Base-by-base conservation (phyloP, 345 rosid genomes). In the Physaria fendleri region DNA sequence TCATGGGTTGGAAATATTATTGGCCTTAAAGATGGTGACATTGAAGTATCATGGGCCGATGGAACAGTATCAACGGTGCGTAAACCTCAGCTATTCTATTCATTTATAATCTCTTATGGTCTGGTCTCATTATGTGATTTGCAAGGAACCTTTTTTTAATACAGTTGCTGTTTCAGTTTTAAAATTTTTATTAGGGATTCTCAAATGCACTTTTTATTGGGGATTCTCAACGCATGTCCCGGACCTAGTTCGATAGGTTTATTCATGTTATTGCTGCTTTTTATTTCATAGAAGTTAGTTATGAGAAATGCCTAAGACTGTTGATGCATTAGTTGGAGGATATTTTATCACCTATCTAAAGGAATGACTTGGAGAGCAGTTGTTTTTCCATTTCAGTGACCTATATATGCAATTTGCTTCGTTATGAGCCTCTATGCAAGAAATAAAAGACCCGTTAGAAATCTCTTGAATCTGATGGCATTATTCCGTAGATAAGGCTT, bases 11-110 rank as follows among this genome's bases (percentile, higher is more conserved):
- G 97, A 53, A 87, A 89, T 76, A 82, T 93, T 74, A 87, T 87
- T 72, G 96, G 90, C 55, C 87, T 94, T 15, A 82, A 68, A 72
- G 80, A 94, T 75, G 99, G 99, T 68, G 87, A 94, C 64, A 90
- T 94, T 62, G 90, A 94, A 79, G 97, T 94, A 60, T 82, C 97
- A 42, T 94, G 99, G 99, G 97, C 96, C 17, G 93, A 94, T 66
- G 96, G 97, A 66, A 83, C 74, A 86, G 82, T 94, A 64, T 94
- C 99, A 65, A 77, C 21, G 92, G 99, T 94, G 90, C 29, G 65
- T 68, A 41, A 57, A 63, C 9, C 59, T 70, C n/a, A 32, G 56
- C 33, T 56, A 46, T 21, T 30, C n/a, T 56, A 5, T 63, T 23
- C 47, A 29, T 17, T 46, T 62, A 38, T 13, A 39, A 14, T 25